Conservation (phyloP, 371 early-diverging fungal genomes). For the Phascolomyces articulosus region DNA sequence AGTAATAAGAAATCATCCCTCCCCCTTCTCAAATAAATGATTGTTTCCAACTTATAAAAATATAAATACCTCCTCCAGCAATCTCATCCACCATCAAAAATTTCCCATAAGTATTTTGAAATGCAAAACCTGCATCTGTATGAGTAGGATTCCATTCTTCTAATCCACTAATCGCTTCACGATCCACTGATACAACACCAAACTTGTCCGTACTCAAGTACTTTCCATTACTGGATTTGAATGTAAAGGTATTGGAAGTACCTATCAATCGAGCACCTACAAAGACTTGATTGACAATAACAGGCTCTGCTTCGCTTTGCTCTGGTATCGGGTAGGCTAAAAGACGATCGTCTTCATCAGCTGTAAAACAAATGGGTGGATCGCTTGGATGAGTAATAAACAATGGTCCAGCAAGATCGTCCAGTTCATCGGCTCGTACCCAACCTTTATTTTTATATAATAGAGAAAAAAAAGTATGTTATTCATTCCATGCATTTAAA, state of each 20-base stretch:
- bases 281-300: slow-evolving; percentile 73
- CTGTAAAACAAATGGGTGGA: slow-evolving; percentile 61
- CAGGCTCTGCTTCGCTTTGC: slow-evolving; percentile 56
- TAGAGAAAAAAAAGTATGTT: neutral
- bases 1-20: too few species aligned
- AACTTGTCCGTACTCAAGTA: slow-evolving; percentile 84
- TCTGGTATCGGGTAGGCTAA: slow-evolving; percentile 50
- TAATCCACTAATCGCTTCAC: slow-evolving; percentile 79
- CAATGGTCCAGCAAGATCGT: slow-evolving; percentile 75
- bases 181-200: slow-evolving; percentile 72
- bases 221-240: slow-evolving; percentile 70
- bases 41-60: too few species aligned
- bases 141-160: slow-evolving; percentile 82
- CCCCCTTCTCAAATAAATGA: too few species aligned
- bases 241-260: slow-evolving; percentile 50
- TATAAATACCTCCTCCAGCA: slow-evolving; percentile 44
- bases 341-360: slow-evolving; percentile 57
- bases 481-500: neutral
- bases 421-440: slow-evolving; percentile 63
- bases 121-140: slow-evolving; percentile 73
- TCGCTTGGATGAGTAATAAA: slow-evolving; percentile 70
- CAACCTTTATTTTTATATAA: slow-evolving; percentile 49
- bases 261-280: slow-evolving; percentile 64
- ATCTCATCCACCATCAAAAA: slow-evolving; percentile 68
- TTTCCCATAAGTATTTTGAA: slow-evolving; percentile 65